Percentiles rank a stretch among this genome's conserved stretches.
phyloP scores from a whole-genome alignment of 2,329 filamentous ascomycete genomes.

The Davidsoniella eucalypti region DNA sequence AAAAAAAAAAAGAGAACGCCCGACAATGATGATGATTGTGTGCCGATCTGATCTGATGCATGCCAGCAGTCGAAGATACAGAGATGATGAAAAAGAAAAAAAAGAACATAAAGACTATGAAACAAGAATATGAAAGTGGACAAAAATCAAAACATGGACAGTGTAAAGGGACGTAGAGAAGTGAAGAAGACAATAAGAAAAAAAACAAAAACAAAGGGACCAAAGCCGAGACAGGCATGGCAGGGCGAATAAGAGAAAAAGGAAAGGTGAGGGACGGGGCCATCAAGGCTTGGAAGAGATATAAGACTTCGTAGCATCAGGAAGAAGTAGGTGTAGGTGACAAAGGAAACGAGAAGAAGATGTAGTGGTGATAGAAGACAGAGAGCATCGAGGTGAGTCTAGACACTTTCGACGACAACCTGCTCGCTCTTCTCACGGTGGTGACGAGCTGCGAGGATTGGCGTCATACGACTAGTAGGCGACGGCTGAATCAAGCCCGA shows the following conservation, averaged over 20 bases:
- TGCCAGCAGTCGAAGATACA: not conserved
- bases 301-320: constrained; percentile 2
- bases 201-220: not conserved
- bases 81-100: not conserved
- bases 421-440: constrained; percentile 23
- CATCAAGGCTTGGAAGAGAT: not conserved
- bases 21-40: not conserved
- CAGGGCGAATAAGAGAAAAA: not conserved
- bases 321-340: constrained; percentile 8
- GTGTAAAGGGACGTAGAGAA: not conserved
- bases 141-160: not conserved
- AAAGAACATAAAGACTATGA: constrained; percentile 1
- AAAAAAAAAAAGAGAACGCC: not conserved
- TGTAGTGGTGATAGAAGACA: not conserved
- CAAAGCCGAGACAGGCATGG: too few relatives aligned
- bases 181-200: not conserved
- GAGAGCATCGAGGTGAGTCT: constrained; percentile 2
- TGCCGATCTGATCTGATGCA: not conserved
- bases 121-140: not conserved
- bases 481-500: constrained; percentile 12
- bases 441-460: constrained; percentile 17
- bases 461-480: constrained; percentile 11
- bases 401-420: constrained; percentile 15
- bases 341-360: constrained; percentile 10
- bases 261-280: not conserved